A percentile compares a stretch with the other conserved stretches of the same genome.
Conservation (phyloP, 768 basidiomycete species). For the Macrolepiota dolichaula region DNA sequence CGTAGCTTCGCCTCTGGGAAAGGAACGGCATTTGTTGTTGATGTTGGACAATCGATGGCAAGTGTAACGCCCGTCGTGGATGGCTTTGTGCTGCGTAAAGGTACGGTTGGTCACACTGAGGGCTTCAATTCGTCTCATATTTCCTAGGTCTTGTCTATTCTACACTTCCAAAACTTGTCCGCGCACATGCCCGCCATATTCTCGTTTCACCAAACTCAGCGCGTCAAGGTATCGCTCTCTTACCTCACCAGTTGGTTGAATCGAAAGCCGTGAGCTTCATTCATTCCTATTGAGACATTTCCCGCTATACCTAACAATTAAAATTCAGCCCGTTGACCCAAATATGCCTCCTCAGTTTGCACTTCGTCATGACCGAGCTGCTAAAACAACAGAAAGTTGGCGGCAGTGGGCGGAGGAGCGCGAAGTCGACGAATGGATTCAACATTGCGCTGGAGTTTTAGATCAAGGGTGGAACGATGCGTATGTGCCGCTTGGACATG, state of each 20-base stretch:
- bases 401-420: conserved; percentile 70
- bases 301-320: conserved; percentile 4
- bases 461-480: conserved; percentile 89
- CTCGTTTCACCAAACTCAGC: conserved; percentile 46
- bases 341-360: conserved; percentile 61
- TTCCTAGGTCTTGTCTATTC: conserved; percentile 72
- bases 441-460: conserved; percentile 81
- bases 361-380: conserved; percentile 70
- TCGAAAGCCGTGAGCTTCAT: conserved; percentile 57
- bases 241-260: conserved; percentile 88
- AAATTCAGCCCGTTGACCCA: conserved; percentile 65
- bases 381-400: conserved; percentile 80
- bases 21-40: conserved; percentile 94
- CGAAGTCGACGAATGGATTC: conserved; percentile 94
- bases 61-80: conserved; percentile 96
- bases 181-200: conserved; percentile 71
- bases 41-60: conserved; percentile 85
- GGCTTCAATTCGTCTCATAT: background rate
- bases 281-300: background rate
- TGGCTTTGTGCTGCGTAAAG: conserved; percentile 96
- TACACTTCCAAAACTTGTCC: conserved; percentile 74
- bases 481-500: conserved; percentile 36
- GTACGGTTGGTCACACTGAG: conserved; percentile 30
- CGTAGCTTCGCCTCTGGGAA: conserved; percentile 94
- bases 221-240: conserved; percentile 63